These are phyloP conservation scores for Fusarium paranaense DNA, from an alignment of 2,329 filamentous ascomycete genomes.

Conservation along the genomic window DNA sequence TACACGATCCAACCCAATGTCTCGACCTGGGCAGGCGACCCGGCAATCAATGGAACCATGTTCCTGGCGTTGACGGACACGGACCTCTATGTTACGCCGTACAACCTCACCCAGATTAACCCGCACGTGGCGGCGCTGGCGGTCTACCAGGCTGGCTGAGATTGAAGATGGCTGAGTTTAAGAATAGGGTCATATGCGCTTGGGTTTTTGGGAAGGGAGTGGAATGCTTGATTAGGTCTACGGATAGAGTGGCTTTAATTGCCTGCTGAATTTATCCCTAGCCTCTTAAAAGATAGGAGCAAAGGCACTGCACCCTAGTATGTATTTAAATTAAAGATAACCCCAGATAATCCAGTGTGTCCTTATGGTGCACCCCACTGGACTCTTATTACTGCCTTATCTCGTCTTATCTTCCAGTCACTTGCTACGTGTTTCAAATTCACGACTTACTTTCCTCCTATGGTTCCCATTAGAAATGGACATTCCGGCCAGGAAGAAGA, in stretches of 20 bases:
- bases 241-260: neutral
- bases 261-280: too few species aligned
- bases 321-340: too few species aligned
- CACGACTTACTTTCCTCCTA: too few species aligned
- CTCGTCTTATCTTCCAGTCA: too few species aligned
- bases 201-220: neutral
- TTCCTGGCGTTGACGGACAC: constrained; percentile 81
- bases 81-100: constrained; percentile 77
- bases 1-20: constrained; percentile 80
- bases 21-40: constrained; percentile 75
- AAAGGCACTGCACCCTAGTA: too few species aligned
- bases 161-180: neutral
- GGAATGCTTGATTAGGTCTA: neutral
- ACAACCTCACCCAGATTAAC: constrained; percentile 80
- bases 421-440: too few species aligned
- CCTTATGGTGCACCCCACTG: too few species aligned
- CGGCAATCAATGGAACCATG: constrained; percentile 80
- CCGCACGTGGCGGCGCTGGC: constrained; percentile 80
- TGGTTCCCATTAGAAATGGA: too few species aligned
- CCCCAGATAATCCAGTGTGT: too few species aligned
- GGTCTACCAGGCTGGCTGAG: constrained; percentile 81
- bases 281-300: too few species aligned
- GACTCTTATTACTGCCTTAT: too few species aligned
- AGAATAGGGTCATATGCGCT: neutral
- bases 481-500: too few species aligned